A percentile compares a stretch with the other conserved stretches of the same genome.
Evolutionary conservation across 805 yeast species (phyloP).

Genomic region (Saccharomycopsis javanensis): DNA sequence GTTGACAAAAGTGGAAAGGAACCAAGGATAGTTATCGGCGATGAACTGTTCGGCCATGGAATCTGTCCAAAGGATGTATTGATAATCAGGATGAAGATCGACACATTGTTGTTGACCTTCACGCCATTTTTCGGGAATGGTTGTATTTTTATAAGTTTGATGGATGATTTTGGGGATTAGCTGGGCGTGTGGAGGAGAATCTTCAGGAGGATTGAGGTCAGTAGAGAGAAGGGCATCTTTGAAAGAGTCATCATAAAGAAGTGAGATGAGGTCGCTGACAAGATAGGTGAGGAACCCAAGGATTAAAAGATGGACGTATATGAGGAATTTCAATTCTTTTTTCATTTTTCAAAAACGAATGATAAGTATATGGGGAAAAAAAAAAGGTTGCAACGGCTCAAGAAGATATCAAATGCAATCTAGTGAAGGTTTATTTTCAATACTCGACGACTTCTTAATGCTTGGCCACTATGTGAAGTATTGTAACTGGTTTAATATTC

Average conservation of each 20-base stretch:
- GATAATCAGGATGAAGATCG: conserved; percentile 77
- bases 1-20: conserved; percentile 62
- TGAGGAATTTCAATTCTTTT: conserved; percentile 52
- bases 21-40: conserved; percentile 77
- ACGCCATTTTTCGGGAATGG: conserved; percentile 75
- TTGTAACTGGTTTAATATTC: too few relatives aligned
- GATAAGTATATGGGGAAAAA: too few relatives aligned
- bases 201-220: conserved; percentile 54
- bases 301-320: conserved; percentile 50
- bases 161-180: conserved; percentile 85
- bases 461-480: too few relatives aligned
- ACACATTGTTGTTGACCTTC: conserved; percentile 68
- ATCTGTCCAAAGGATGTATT: conserved; percentile 88
- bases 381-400: too few relatives aligned
- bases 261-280: conserved; percentile 61
- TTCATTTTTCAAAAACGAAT: too few relatives aligned
- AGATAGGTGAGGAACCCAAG: conserved; percentile 47
- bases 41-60: conserved; percentile 72
- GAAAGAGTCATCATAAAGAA: conserved; percentile 63
- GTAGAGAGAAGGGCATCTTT: conserved; percentile 51
- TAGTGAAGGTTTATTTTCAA: too few relatives aligned
- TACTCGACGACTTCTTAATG: too few relatives aligned
- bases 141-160: conserved; percentile 77
- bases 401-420: too few relatives aligned
- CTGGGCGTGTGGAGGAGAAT: conserved; percentile 17